Base-by-base conservation (phyloP, 148 eudicot species). In the Nepenthes mirabilis region DNA sequence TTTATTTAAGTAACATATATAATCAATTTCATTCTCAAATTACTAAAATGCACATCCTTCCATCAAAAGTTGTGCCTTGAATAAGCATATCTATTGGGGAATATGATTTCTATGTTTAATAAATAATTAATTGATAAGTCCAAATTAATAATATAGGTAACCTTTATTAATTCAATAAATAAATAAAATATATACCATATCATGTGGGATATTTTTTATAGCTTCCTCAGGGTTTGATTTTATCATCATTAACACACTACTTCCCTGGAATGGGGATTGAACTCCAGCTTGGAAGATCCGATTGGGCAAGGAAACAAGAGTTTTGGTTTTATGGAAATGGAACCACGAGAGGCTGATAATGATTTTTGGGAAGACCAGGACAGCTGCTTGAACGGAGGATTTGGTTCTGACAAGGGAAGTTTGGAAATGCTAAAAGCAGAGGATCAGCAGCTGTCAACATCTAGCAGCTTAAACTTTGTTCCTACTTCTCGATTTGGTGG, bases 281-380 rank as follows among this genome's bases (percentile, higher is more conserved):
- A 70, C 37, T 47, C 77, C 23, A 73, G 78, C 35, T 68, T 80
- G 5, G 83, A 75, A 33, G 77, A 57, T 65, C 34, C 66, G 52
- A 36, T 65, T 56, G 82, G 71, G 32, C 75, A 59, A 14, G 67
- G 43, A 33, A 82, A 74, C 65, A 82, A 77, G 56, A 80, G 78
- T 64, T 59, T 76, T 65, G 60, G 66, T 51, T 60, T 75, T 43
- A 1, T 34, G 60, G 82, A 81, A 64, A 64, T 67, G 68, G 77
- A 70, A 36, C 66, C 77, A 32, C 72, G 37, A 55, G 85, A 71
- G 52, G 76, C 62, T 51, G 77, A 80, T 65, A 60, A 45, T 82
- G 89, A 79, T 43, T 72, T 66, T 49, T 79, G 85, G 87, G 78
- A 72, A 61, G 94, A 81, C 48, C 81, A 62, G 56, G 79, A 77